Conservation (phyloP, 306 rosid genomes). For the Arachis stenosperma region DNA sequence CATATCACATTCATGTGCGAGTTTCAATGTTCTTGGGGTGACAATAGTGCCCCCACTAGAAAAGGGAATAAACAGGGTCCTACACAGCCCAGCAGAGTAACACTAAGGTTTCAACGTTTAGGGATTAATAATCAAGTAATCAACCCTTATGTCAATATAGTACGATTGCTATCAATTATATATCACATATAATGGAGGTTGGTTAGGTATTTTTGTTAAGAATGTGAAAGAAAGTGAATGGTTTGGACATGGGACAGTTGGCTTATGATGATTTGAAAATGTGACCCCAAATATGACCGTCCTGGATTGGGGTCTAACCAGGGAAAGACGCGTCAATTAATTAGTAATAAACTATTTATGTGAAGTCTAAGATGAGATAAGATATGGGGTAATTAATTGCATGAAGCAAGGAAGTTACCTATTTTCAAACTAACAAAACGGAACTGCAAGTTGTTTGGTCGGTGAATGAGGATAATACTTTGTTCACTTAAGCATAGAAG, state of each 20-base stretch:
- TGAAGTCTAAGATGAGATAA: background rate
- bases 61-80: conserved; percentile 18
- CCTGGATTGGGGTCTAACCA: background rate
- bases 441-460: background rate
- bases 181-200: background rate
- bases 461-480: background rate
- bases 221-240: background rate
- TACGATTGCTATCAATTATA: too few relatives aligned
- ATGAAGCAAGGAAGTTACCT: background rate
- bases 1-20: background rate
- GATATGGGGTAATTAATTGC: background rate
- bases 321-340: background rate
- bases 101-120: background rate
- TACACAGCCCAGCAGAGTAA: background rate
- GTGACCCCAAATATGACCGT: background rate
- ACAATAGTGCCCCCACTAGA: background rate
- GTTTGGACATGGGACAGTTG: background rate
- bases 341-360: background rate
- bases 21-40: conserved; percentile 5
- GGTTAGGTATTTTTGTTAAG: background rate
- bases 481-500: background rate
- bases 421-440: background rate
- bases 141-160: background rate
- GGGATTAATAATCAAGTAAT: background rate
- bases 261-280: background rate